Base-by-base conservation (phyloP, 2,329 filamentous ascomycete species). In the Fusarium secorum region DNA sequence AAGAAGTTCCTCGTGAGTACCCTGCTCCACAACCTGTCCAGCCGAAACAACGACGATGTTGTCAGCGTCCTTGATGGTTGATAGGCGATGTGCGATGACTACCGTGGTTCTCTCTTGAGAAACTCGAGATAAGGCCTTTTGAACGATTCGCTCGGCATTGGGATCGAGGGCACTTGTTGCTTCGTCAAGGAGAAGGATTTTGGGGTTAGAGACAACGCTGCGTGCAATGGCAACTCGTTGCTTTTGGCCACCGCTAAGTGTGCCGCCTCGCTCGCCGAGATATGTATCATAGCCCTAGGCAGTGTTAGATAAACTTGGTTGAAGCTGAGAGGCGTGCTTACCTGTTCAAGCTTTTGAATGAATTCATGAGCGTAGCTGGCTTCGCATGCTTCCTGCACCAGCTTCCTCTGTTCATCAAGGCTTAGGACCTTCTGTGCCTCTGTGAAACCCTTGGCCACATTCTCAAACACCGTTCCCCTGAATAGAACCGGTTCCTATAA, bases 171-270 rank as follows among this genome's bases (percentile, higher is more conserved):
- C 87, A 42, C 85, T 88, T 0, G 89, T 91, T 0, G 89, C 89
- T 78, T 91, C 90, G 66, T 92, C 90, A 2, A 91, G 79, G 11
- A 91, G 85, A 1, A 91, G 80, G 36, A 91, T 87, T 1, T 81
- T 80, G 0, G 90, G 89, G 38, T 88, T 80, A 13, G 87, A 86
- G 41, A 91, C 81, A 49, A 91, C 88, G 42, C 86, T 88, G 22
- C 89, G 83, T 4, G 90, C 89, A 64, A 91, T 91, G 1, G 89
- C 87, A 22, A 91, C 81, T 11, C 90, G 83, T 71, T 91, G 89
- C 36, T 88, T 84, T 73, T 91, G 89, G 7, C 89, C 90, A 24
- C 90, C 89, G 20, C 76, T 76, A 0, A 78, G 60, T 0, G 68
- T 59, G 3, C 65, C 65, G 3, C 75, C 76, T 11, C 68, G 51